Evolutionary conservation across 352 stramenopile genomes (phyloP).

Genomic region (Globisporangium recalcitrans): DNA sequence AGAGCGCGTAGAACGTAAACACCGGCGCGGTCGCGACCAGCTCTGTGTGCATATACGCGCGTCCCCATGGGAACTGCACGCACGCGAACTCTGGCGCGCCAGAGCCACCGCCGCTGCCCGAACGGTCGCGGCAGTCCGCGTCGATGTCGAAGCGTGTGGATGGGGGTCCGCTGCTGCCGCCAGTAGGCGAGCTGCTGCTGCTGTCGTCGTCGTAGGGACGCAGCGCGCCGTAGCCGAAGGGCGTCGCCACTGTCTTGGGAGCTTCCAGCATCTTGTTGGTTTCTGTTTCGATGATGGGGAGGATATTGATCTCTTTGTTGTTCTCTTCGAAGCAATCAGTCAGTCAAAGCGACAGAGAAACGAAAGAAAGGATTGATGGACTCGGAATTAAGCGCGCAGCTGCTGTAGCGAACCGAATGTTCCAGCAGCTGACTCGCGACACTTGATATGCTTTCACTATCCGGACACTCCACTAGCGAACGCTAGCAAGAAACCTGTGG

Average conservation of each 20-base stretch:
- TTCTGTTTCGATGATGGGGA: conserved; percentile 4
- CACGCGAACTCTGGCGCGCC: conserved; percentile 38
- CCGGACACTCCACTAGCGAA: too few relatives aligned
- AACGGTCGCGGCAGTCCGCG: conserved; percentile 12
- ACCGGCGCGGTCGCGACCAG: conserved; percentile 49
- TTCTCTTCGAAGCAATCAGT: too few relatives aligned
- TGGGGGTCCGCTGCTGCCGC: conserved; percentile 6
- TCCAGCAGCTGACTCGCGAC: not conserved
- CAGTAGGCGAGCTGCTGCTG: not conserved
- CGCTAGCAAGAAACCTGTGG: not conserved
- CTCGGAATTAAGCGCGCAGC: not conserved
- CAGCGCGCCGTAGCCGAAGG: conserved; percentile 64
- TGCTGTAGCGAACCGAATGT: not conserved
- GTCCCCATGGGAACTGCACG: conserved; percentile 74
- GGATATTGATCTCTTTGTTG: too few relatives aligned
- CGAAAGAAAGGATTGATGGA: not conserved
- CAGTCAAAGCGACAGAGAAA: not conserved
- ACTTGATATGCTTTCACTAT: not conserved
- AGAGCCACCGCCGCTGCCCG: conserved; percentile 8
- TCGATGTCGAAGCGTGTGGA: conserved; percentile 6
- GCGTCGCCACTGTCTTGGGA: conserved; percentile 47
- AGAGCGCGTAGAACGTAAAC: conserved; percentile 78
- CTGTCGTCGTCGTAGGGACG: conserved; percentile 18
- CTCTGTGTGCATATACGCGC: conserved; percentile 56
- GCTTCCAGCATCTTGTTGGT: conserved; percentile 19